These are phyloP conservation scores for Collybiopsis confluens DNA, from an alignment of 768 basidiomycete genomes.

Conservation along the genomic window DNA sequence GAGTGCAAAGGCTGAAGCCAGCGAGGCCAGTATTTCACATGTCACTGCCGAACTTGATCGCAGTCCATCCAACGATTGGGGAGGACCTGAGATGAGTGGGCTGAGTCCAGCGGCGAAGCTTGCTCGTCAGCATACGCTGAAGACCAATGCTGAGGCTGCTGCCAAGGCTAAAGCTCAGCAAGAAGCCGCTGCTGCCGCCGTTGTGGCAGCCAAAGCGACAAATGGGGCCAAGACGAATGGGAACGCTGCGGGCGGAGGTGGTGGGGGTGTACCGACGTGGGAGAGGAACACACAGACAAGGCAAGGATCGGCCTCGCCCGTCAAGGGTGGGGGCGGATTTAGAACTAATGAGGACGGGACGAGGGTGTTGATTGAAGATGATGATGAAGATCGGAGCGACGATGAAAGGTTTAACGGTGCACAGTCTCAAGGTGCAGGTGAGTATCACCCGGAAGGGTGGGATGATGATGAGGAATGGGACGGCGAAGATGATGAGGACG, in stretches of 20 bases:
- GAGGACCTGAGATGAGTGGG: slow-evolving; percentile 58
- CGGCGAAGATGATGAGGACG: slow-evolving; percentile 64
- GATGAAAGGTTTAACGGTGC: slow-evolving; percentile 42
- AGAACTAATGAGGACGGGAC: slow-evolving; percentile 64
- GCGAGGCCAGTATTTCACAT: slow-evolving; percentile 71
- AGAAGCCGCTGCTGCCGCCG: slow-evolving; percentile 46
- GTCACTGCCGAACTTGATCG: slow-evolving; percentile 84
- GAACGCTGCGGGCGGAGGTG: slow-evolving; percentile 26
- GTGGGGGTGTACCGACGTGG: slow-evolving; percentile 69
- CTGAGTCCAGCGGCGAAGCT: slow-evolving; percentile 88
- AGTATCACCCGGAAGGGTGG: slow-evolving; percentile 54
- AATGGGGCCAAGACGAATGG: slow-evolving; percentile 23
- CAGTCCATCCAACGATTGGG: slow-evolving; percentile 51
- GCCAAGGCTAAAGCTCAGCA: slow-evolving; percentile 57
- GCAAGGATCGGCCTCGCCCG: slow-evolving; percentile 42
- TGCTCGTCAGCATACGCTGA: slow-evolving; percentile 87
- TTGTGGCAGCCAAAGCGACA: slow-evolving; percentile 26
- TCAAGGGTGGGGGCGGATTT: slow-evolving; percentile 33
- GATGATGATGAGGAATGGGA: slow-evolving; percentile 82
- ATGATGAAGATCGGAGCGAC: slow-evolving; percentile 57
- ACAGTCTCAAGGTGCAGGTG: slow-evolving; percentile 22
- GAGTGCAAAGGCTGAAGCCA: slow-evolving; percentile 58
- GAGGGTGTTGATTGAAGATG: slow-evolving; percentile 63
- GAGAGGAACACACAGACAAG: slow-evolving; percentile 75
- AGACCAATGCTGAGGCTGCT: slow-evolving; percentile 78